phyloP scores from a whole-genome alignment of 2,329 filamentous ascomycete genomes.

The Metarhizium album region DNA sequence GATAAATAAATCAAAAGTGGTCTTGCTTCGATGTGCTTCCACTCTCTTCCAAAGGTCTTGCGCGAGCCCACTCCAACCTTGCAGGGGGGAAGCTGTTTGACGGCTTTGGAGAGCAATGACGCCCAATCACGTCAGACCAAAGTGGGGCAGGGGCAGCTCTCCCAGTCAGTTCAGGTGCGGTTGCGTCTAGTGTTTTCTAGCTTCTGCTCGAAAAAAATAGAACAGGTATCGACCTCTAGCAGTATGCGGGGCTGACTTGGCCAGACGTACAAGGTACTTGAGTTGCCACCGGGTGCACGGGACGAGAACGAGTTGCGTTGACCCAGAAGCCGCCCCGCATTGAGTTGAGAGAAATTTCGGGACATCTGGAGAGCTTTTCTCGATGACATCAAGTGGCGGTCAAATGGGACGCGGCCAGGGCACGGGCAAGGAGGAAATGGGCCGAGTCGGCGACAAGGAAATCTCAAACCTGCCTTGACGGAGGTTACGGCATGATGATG shows the following conservation, averaged over 20 bases:
- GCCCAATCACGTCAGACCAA: neutral
- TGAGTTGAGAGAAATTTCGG: neutral
- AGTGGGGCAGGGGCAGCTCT: neutral
- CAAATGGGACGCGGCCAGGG: neutral
- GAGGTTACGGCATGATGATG: too few species aligned
- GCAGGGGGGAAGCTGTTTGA: too few species aligned
- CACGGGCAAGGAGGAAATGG: too few species aligned
- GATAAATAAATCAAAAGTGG: constrained; percentile 29
- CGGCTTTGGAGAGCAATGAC: too few species aligned
- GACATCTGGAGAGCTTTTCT: neutral
- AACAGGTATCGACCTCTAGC: neutral
- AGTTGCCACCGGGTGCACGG: neutral
- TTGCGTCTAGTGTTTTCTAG: neutral
- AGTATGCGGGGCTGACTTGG: too few species aligned
- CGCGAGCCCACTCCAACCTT: constrained; percentile 25
- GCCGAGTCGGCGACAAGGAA: too few species aligned
- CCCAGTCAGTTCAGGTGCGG: too few species aligned
- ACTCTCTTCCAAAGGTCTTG: constrained; percentile 26
- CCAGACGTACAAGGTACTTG: neutral
- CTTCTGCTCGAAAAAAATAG: neutral
- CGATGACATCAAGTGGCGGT: constrained; percentile 2
- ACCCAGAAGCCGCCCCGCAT: neutral
- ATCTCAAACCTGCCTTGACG: too few species aligned
- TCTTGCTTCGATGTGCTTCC: constrained; percentile 33
- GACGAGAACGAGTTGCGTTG: neutral